Percentiles rank a stretch among this genome's conserved stretches.
Conservation (phyloP, 208 protist genomes). For the Leishmania gerbilli region DNA sequence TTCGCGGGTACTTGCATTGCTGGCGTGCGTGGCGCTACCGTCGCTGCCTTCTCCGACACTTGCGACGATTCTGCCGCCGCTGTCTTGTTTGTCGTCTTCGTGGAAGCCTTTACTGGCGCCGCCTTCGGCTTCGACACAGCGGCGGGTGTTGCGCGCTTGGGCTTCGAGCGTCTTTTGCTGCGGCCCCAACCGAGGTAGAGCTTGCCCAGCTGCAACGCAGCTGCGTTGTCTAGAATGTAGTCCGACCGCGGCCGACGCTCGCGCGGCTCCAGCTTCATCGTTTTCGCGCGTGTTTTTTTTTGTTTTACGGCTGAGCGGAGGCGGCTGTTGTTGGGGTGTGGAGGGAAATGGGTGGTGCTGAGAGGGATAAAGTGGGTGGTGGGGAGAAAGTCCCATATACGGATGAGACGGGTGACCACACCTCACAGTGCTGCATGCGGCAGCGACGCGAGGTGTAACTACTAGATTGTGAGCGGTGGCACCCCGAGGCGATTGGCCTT, state of each 20-base stretch:
- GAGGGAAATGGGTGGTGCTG: neutral
- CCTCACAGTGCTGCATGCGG: neutral
- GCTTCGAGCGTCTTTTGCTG: neutral
- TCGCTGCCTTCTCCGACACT: neutral
- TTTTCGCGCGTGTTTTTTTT: neutral
- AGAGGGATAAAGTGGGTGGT: too few species aligned
- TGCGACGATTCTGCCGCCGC: neutral
- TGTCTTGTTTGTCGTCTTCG: neutral
- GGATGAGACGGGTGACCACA: neutral
- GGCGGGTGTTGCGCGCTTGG: neutral
- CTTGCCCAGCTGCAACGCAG: constrained; percentile 30
- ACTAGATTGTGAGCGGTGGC: neutral
- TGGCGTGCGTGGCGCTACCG: constrained; percentile 1
- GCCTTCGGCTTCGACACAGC: neutral
- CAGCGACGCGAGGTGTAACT: neutral
- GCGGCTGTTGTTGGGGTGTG: neutral
- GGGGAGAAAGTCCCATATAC: neutral
- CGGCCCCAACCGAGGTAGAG: constrained; percentile 39
- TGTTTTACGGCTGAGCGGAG: neutral
- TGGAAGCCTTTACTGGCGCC: neutral
- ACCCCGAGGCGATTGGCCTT: neutral
- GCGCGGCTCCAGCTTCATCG: constrained; percentile 44
- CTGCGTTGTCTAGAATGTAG: constrained; percentile 44
- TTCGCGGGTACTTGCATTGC: neutral
- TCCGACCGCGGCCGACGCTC: constrained; percentile 27